Evolutionary conservation across 768 basidiomycete species (phyloP).

Genomic region (Phaeotremella skinneri): DNA sequence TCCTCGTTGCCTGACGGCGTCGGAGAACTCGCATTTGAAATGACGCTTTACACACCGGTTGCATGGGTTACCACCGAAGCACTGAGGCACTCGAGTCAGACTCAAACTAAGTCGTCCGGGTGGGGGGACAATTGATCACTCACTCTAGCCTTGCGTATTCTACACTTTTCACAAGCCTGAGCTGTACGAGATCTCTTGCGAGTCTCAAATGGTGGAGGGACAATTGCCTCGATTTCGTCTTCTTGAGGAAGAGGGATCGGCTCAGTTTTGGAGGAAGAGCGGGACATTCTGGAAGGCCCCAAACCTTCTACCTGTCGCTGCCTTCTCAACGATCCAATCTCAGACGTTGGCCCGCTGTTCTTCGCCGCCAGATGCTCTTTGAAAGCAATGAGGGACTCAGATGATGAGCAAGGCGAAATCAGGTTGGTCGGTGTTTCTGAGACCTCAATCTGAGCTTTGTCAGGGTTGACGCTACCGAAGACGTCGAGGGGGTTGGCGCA

Average conservation of each 20-base stretch:
- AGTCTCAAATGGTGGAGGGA: conserved; percentile 2
- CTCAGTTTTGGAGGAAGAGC: neutral
- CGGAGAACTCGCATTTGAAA: conserved; percentile 32
- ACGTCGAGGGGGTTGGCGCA: neutral
- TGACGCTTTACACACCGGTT: conserved; percentile 33
- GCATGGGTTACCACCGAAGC: conserved; percentile 43
- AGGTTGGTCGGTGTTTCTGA: neutral
- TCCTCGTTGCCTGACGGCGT: conserved; percentile 33
- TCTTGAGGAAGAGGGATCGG: neutral
- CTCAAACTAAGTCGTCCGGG: neutral
- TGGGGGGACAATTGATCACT: conserved; percentile 14
- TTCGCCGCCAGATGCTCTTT: neutral
- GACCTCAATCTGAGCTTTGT: neutral
- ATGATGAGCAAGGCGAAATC: neutral
- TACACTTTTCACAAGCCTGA: conserved; percentile 50
- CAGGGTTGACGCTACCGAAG: neutral
- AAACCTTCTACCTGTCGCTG: neutral
- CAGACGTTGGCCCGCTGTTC: neutral
- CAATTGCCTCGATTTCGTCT: conserved; percentile 6
- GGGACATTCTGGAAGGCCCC: neutral
- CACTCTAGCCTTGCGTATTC: conserved; percentile 49
- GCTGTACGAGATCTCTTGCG: conserved; percentile 42
- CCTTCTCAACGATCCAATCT: neutral
- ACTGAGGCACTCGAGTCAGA: conserved; percentile 21
- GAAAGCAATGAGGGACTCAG: neutral